phyloP scores from a whole-genome alignment of 306 rosid genomes.

The Prunus davidiana region DNA sequence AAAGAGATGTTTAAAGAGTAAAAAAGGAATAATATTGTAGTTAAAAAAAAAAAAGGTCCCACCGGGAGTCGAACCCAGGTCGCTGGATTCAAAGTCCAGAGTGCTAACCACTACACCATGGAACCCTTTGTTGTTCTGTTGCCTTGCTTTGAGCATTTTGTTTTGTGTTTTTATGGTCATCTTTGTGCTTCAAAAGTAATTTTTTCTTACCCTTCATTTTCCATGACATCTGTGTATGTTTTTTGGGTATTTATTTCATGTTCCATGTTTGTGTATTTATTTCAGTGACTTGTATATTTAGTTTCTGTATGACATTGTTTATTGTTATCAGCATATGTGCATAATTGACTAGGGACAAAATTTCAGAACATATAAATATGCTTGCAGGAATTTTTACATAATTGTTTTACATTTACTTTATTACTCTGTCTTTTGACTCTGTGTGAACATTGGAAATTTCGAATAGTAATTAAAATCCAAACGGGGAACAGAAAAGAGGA shows the following conservation, averaged over 20 bases:
- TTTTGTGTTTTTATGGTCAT: too few species aligned
- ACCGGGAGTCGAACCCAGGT: conserved; percentile 26
- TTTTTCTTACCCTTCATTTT: neutral
- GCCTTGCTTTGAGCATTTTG: neutral
- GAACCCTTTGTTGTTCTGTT: neutral
- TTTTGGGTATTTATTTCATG: neutral
- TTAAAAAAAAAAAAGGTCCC: conserved; percentile 20
- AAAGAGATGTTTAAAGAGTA: neutral
- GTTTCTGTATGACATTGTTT: too few species aligned
- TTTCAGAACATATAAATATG: neutral
- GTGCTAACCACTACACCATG: conserved; percentile 39
- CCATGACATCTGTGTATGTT: neutral
- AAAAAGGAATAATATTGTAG: neutral
- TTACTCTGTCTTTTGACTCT: too few species aligned
- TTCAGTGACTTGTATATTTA: neutral
- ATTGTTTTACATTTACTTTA: too few species aligned
- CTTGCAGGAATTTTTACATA: too few species aligned
- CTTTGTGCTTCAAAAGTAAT: neutral
- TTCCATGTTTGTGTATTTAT: neutral
- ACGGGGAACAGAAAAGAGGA: too few species aligned
- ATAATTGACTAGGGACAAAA: neutral
- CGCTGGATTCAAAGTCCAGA: conserved; percentile 11
- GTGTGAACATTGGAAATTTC: too few species aligned
- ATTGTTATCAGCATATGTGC: too few species aligned
- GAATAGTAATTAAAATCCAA: too few species aligned